Conservation (phyloP, 2,329 filamentous ascomycete species). For the Phialophora macrospora region DNA sequence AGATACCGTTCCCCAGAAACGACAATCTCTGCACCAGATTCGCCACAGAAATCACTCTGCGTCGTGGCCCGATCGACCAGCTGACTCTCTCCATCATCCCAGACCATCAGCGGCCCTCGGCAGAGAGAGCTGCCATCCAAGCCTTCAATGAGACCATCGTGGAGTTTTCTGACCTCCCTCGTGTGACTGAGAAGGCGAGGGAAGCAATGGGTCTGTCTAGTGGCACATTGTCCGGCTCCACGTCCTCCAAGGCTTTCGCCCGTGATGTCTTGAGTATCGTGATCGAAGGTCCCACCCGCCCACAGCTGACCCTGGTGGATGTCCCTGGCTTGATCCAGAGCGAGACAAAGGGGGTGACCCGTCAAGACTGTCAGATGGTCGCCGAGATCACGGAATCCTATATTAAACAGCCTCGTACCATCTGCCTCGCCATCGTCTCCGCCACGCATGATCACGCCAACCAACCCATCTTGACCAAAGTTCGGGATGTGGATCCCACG, state of each 20-base stretch:
- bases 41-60: constrained; percentile 35
- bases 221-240: neutral
- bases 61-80: constrained; percentile 34
- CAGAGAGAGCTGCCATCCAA: neutral
- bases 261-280: neutral
- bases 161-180: neutral
- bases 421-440: constrained; percentile 30
- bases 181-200: neutral
- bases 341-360: neutral
- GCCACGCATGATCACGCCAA: constrained; percentile 50
- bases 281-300: neutral
- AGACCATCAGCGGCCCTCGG: constrained; percentile 44
- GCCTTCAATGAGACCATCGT: neutral
- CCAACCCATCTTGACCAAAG: constrained; percentile 48
- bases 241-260: neutral
- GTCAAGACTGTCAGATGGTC: neutral
- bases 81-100: constrained; percentile 47
- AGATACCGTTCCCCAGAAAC: constrained; percentile 27
- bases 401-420: neutral
- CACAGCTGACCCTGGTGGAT: neutral
- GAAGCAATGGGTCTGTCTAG: neutral
- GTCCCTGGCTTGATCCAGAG: neutral
- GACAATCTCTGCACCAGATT: constrained; percentile 26
- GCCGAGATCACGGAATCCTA: neutral
- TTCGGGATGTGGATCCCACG: constrained; percentile 37